These are phyloP conservation scores for Fereydounia khargensis DNA, from an alignment of 1,284 basidiomycete species.

Conservation along the genomic window DNA sequence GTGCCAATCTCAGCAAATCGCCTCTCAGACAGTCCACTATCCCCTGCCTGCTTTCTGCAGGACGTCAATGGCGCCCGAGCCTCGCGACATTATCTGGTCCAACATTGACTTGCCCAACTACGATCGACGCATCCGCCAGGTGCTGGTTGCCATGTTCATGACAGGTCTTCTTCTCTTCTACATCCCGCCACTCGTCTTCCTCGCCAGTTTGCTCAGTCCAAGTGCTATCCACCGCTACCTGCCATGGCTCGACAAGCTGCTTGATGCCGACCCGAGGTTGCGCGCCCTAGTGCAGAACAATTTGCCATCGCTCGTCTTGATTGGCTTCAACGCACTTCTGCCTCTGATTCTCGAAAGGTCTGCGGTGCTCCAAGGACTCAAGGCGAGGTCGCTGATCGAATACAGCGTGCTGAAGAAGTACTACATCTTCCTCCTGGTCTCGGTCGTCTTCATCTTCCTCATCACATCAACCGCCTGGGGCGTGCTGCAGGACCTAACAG, in stretches of 20 bases:
- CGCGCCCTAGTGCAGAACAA: slow-evolving; percentile 88
- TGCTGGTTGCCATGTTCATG: slow-evolving; percentile 61
- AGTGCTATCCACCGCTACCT: slow-evolving; percentile 83
- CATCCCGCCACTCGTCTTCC: slow-evolving; percentile 60
- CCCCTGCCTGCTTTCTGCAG: slow-evolving; percentile 42
- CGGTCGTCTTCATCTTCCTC: slow-evolving; percentile 93
- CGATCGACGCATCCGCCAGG: slow-evolving; percentile 44
- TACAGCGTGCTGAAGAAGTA: slow-evolving; percentile 82
- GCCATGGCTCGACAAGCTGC: slow-evolving; percentile 74
- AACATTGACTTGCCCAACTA: slow-evolving; percentile 69
- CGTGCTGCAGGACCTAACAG: slow-evolving; percentile 60
- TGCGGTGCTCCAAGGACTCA: slow-evolving; percentile 77
- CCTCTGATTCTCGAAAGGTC: slow-evolving; percentile 89
- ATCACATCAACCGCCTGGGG: slow-evolving; percentile 86
- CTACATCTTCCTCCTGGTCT: slow-evolving; percentile 83
- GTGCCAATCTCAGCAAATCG: slow-evolving; percentile 75
- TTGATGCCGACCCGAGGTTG: slow-evolving; percentile 76
- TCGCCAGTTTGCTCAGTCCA: slow-evolving; percentile 83
- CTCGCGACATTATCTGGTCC: slow-evolving; percentile 91
- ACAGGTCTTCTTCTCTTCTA: slow-evolving; percentile 65
- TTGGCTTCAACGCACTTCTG: slow-evolving; percentile 80
- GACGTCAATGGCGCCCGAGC: slow-evolving; percentile 72
- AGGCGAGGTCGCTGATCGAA: slow-evolving; percentile 85
- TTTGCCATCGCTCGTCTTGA: slow-evolving; percentile 83
- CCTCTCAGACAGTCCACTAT: slow-evolving; percentile 78